Base-by-base conservation (phyloP, 345 rosid genomes). In the Boechera divaricarpa region DNA sequence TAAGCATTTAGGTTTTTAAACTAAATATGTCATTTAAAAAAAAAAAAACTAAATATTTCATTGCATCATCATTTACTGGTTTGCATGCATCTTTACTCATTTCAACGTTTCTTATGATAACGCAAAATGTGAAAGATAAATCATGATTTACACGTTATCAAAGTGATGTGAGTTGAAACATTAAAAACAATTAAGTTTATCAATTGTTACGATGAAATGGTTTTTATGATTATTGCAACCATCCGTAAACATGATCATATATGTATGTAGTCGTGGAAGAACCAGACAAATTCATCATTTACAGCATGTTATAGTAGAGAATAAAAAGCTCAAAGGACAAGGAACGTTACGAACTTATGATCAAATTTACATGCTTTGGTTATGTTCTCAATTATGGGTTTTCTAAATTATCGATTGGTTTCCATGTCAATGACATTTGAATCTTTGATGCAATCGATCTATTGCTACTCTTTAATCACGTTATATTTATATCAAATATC, bases 401-500 rank as follows among this genome's bases (percentile, higher is more conserved):
- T 66, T 10, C 10, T 24, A 45, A 1, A 42, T 42, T 42, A 42
- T 45, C 3, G 49, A 45, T 15, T 15, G 49, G 18, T 18, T 5
- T 45, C 49, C n/a, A 28, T 26, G 11, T 24, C 7, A 53, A 10
- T 53, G 49, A 12, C 18, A 5, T 45, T 15, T 47, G 9, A 47
- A 47, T 15, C 8, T 47, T 47, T n/a, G 21, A 47, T n/a, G 52
- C 24, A 47, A n/a, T n/a, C 9, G 24, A 47, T 47, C 21, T 47
- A n/a, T n/a, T 6, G 9, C n/a, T 47, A 47, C 52, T 47, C 16
- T n/a, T 28, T 2, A 2, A 54, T 29, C 72, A 68, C 38, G 48
- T 67, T 32, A 38, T 10, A 24, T 12, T 35, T 51, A 35, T 51
- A 12, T 66, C 70, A 66, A 5, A 44, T 44, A 51, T 13, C 71